Base-by-base conservation (phyloP, 2,329 filamentous ascomycete species). In the Colletotrichum sp. region DNA sequence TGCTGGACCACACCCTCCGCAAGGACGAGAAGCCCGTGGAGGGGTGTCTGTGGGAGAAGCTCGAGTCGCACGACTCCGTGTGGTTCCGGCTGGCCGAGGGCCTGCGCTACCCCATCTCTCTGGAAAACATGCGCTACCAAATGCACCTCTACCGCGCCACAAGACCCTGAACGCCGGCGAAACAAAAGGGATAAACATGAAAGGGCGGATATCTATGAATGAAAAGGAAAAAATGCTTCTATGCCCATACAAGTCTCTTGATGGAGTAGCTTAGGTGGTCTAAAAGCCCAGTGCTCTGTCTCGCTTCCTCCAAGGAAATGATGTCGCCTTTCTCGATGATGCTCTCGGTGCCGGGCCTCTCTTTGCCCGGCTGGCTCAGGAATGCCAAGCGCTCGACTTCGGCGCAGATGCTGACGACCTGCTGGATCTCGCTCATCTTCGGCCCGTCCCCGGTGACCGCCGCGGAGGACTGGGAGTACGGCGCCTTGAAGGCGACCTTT, bases 51-150 rank as follows among this genome's bases (percentile, higher is more conserved):
- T 99, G 96, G 96, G 90, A 93, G 79, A 95, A 94, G 84, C 75
- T 98, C 4, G 88, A 94, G 70, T 92, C 92, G 26, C 90, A 96
- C 76, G 95, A 98, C 64, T 96, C 95, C 4, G 86, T 91, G 71
- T 99, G 96, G 96, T 98, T 96, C 85, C 91, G 96, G 59, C 85
- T 98, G 44, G 88, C 90, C 15, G 89, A 91, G 2, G 87, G 84
- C 18, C 85, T 98, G 78, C 88, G 89, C 55, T 99, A 98, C 85
- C 94, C 96, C 9, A 95, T 98, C 80, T 90, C 93, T 68, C 85
- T 99, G 82, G 96, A 99, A 86, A 95, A 98, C 82, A 98, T 98
- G 96, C 92, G 96, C 63, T 98, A 96, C 84, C 96, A 99, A 85
- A 89, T 98, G 80, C 96, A 98, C 86, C 82, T 98, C 18, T 99